These are phyloP conservation scores for Huntiella decipiens DNA, from an alignment of 2,329 filamentous ascomycete genomes.

Conservation along the genomic window DNA sequence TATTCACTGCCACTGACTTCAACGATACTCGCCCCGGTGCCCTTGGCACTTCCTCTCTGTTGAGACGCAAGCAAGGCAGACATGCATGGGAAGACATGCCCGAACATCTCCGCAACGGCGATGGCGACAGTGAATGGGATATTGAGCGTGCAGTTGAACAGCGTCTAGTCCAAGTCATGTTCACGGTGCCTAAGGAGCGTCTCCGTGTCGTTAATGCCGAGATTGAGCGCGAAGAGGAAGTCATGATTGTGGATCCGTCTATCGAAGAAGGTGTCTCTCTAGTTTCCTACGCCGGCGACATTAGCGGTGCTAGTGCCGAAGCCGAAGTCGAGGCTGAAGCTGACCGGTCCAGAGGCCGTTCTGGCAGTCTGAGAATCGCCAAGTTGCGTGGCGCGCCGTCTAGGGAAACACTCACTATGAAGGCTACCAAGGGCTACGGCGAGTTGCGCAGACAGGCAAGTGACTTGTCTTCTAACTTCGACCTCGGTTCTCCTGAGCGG, in stretches of 20 bases:
- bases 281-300: slow-evolving; percentile 9
- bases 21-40: slow-evolving; percentile 21
- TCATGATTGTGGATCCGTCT: slow-evolving; percentile 7
- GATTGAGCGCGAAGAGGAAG: slow-evolving; percentile 17
- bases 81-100: slow-evolving; percentile 29
- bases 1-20: slow-evolving; percentile 16
- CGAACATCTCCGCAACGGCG: slow-evolving; percentile 14
- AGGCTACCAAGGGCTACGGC: slow-evolving; percentile 4
- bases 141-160: slow-evolving; percentile 55
- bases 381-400: slow-evolving; percentile 2
- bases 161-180: slow-evolving; percentile 65
- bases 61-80: slow-evolving; percentile 35
- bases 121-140: slow-evolving; percentile 47
- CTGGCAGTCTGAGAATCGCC: neutral
- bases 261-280: slow-evolving; percentile 7
- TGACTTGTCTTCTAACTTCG: neutral
- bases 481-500: neutral
- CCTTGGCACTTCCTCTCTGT: slow-evolving; percentile 20
- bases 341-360: neutral
- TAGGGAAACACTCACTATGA: neutral
- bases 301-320: slow-evolving; percentile 1
- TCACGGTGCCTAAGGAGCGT: slow-evolving; percentile 75
- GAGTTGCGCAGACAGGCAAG: slow-evolving; percentile 5
- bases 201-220: slow-evolving; percentile 80
- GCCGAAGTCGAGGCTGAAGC: neutral